A percentile compares a stretch with the other conserved stretches of the same genome.
phyloP scores from a whole-genome alignment of 129 eudicot species.

The Glebionis coronaria region DNA sequence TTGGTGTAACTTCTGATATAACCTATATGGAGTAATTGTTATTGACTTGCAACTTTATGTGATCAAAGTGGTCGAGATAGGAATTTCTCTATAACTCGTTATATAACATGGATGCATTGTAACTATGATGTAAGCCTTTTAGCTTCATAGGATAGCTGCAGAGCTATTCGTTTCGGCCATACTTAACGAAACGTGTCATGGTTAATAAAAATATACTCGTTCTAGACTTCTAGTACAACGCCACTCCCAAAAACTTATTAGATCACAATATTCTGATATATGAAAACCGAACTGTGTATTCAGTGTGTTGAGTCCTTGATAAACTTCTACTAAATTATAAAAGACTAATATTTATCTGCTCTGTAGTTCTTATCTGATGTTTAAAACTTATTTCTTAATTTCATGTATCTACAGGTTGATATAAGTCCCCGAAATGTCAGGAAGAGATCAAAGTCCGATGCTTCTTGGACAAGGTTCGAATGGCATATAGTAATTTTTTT shows the following conservation, averaged over 20 bases:
- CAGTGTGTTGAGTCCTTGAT: too few relatives aligned
- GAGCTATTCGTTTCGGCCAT: background rate
- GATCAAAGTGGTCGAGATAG: too few relatives aligned
- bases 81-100: too few relatives aligned
- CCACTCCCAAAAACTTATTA: background rate
- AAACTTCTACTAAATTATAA: too few relatives aligned
- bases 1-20: background rate
- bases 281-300: too few relatives aligned
- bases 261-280: background rate
- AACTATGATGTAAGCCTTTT: too few relatives aligned
- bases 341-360: background rate
- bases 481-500: background rate
- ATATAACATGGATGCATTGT: too few relatives aligned
- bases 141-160: too few relatives aligned
- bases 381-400: background rate
- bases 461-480: conserved; percentile 69
- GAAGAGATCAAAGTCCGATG: conserved; percentile 51
- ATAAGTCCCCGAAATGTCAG: conserved; percentile 49
- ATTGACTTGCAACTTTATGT: too few relatives aligned
- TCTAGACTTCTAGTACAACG: background rate
- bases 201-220: conserved; percentile 6
- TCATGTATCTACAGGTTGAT: conserved; percentile 44
- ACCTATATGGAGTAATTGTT: background rate
- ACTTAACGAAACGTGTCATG: background rate
- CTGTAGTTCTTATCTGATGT: too few relatives aligned